These are phyloP conservation scores for Pseudogymnoascus sp. DNA, from an alignment of 2,329 filamentous ascomycete species.

Conservation along the genomic window DNA sequence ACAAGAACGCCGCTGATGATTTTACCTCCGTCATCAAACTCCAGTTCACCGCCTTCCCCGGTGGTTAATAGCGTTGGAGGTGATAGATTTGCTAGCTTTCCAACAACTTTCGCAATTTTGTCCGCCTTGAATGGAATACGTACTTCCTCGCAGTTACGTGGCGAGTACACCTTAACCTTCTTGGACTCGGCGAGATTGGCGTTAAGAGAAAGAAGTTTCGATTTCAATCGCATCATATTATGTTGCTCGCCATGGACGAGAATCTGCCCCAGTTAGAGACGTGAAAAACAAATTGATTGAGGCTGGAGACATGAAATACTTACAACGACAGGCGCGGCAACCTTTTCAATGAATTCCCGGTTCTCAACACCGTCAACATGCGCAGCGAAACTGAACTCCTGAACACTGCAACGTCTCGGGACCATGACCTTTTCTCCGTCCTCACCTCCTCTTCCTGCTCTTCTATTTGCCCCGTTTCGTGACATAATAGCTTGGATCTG, in stretches of 20 bases:
- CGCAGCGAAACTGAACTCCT: constrained; percentile 91
- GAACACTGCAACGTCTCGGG: constrained; percentile 81
- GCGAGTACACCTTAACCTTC: constrained; percentile 88
- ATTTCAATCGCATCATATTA: constrained; percentile 96
- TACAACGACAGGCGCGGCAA: constrained; percentile 85
- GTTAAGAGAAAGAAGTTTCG: constrained; percentile 87
- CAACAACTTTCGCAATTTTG: constrained; percentile 92
- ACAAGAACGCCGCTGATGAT: constrained; percentile 86
- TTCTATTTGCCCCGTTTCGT: constrained; percentile 54
- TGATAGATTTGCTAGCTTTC: constrained; percentile 75
- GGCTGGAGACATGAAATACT: constrained; percentile 34
- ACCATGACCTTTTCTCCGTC: constrained; percentile 88
- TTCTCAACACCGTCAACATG: constrained; percentile 97
- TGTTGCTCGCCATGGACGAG: constrained; percentile 95
- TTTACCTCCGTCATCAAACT: constrained; percentile 37
- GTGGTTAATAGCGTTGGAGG: constrained; percentile 43
- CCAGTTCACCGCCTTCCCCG: constrained; percentile 26
- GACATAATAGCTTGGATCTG: constrained; percentile 93
- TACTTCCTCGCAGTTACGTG: constrained; percentile 89
- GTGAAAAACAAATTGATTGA: neutral
- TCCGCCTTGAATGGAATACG: constrained; percentile 92
- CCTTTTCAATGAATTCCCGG: constrained; percentile 91
- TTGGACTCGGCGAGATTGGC: constrained; percentile 56
- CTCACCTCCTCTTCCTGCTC: constrained; percentile 45
- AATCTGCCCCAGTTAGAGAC: constrained; percentile 48